phyloP scores from a whole-genome alignment of 352 stramenopile species.

The Globisporangium abappressorium region DNA sequence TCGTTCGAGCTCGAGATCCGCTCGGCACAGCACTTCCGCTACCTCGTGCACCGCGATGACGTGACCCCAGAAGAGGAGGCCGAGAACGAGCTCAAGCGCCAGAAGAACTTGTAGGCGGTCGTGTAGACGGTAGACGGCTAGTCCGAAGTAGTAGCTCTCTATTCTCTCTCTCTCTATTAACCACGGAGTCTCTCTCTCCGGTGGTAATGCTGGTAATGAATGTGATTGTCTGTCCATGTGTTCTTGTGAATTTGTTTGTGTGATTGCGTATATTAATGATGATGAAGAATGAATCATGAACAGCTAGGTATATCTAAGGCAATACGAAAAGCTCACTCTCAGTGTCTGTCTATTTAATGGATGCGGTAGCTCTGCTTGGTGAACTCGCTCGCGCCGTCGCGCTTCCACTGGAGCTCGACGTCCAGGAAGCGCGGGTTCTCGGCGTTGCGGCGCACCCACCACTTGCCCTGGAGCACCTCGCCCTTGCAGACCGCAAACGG shows the following conservation, averaged over 20 bases:
- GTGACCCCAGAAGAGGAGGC: constrained; percentile 48
- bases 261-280: not conserved
- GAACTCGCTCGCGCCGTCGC: constrained; percentile 32
- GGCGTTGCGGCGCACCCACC: constrained; percentile 86
- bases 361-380: constrained; percentile 71
- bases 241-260: not conserved
- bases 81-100: constrained; percentile 51
- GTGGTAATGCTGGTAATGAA: not conserved
- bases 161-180: not conserved
- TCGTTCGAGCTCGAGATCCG: constrained; percentile 74
- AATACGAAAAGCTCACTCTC: not conserved
- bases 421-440: constrained; percentile 94
- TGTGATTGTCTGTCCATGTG: not conserved
- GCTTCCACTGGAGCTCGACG: constrained; percentile 83
- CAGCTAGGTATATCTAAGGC: not conserved
- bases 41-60: constrained; percentile 59
- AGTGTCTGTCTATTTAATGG: constrained; percentile 44
- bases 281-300: not conserved
- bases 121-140: no score
- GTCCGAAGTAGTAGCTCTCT: not conserved
- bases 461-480: constrained; percentile 83
- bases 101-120: constrained; percentile 46
- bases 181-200: no score
- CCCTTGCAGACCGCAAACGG: constrained; percentile 71
- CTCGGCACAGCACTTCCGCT: constrained; percentile 63